phyloP scores from a whole-genome alignment of 106 monocot species.

The Narthecium ossifragum region DNA sequence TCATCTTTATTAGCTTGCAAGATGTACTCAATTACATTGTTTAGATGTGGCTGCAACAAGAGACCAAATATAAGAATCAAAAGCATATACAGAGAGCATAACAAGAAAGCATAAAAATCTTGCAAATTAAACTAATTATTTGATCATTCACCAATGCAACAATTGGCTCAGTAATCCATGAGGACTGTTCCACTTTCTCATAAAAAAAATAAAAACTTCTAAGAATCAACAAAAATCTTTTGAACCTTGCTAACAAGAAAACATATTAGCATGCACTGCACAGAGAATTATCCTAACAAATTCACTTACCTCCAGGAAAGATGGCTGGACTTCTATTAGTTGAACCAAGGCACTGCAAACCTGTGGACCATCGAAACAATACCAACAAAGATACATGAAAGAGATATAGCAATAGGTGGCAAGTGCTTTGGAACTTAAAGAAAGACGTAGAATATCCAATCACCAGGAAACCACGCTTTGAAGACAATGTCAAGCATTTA shows the following conservation, averaged over 20 bases:
- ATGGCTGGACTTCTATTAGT: constrained; percentile 74
- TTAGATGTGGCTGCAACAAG: constrained; percentile 74
- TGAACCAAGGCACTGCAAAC: constrained; percentile 95
- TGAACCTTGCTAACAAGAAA: no score
- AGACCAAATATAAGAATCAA: neutral
- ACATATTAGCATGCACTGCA: no score
- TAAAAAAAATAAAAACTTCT: no score
- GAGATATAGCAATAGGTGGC: no score
- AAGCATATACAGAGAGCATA: neutral
- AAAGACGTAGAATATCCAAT: no score
- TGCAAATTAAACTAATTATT: neutral
- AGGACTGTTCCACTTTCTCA: no score
- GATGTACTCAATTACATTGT: constrained; percentile 85
- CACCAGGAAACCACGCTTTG: no score
- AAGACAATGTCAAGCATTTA: no score
- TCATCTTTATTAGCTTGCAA: constrained; percentile 87
- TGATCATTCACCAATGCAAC: constrained; percentile 4
- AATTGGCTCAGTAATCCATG: no score
- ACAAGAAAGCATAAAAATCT: neutral
- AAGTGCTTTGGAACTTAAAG: no score
- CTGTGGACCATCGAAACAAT: constrained; percentile 29
- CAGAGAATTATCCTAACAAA: neutral
- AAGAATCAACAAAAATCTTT: no score
- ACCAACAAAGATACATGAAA: no score
- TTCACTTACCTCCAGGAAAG: constrained; percentile 64